Evolutionary conservation across 179 eudicot genomes (phyloP), one percentile per base, ranked within the genome.

Genomic region (Actinidia chinensis): DNA sequence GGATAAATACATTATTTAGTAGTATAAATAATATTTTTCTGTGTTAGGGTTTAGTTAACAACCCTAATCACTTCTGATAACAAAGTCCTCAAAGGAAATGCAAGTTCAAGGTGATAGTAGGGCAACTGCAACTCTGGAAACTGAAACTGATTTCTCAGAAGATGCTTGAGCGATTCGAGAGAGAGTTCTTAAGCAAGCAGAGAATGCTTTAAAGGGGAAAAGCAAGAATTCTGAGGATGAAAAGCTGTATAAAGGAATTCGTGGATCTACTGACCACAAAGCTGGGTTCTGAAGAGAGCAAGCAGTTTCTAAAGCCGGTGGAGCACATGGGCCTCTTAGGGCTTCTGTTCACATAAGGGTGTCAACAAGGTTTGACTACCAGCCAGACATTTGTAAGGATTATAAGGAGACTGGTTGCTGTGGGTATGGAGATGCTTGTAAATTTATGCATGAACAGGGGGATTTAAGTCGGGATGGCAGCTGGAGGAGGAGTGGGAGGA

Each of bases 401-500:
- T 95, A 95, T 79, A 95, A 95, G 77, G 95, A 93, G 82, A 91
- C 97, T 4, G 98, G 98, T 59, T 93, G 89, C 66, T 95, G 98
- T 90, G 99, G 99, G 14, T 95, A 95, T 84, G 99, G 98, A 72
- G 99, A 95, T 85, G 84, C 97, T 6, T 95, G 99, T 73, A 95
- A 95, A 82, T 95, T 95, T 86, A 90, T 95, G 95, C 98, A 93
- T 79, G 98, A 95, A 76, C 85, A 95, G 28, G 98, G 98, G 58
- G 99, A 93, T 86, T 93, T 74, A 95, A 95, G 86, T 87, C 98
- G 0, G 99, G 99, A 33, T 95, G 99, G 98, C 98, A 91, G 83
- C 46, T 95, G 83, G 99, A 95, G 79, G 88, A 82, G 74, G 99
- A 95, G 73, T 95, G 98, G 99, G 99, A 95, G 4, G 97, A 91